A percentile compares a stretch with the other conserved stretches of the same genome.
Conservation (phyloP, 495 filamentous ascomycete genomes). For the Penicillium chermesinum region DNA sequence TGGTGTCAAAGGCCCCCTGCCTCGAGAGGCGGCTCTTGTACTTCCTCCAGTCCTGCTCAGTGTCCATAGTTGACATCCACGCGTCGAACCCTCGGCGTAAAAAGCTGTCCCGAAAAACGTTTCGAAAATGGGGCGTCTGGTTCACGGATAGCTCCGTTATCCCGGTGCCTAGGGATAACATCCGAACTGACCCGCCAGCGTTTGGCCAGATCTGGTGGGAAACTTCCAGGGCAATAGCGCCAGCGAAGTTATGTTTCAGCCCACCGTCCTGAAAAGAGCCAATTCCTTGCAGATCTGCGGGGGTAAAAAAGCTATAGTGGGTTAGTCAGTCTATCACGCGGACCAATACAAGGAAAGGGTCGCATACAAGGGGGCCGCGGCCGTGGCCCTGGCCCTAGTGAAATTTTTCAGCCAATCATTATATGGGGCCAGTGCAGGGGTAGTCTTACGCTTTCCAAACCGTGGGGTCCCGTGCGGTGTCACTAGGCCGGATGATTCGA, state of each 20-base stretch:
- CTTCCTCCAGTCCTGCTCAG: slow-evolving; percentile 13
- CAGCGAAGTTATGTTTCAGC: slow-evolving; percentile 21
- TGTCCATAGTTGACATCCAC: slow-evolving; percentile 23
- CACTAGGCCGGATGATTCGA: slow-evolving; percentile 15
- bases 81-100: slow-evolving; percentile 16
- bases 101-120: slow-evolving; percentile 22
- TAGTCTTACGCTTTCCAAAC: slow-evolving; percentile 21
- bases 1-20: slow-evolving; percentile 3
- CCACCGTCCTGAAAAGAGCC: slow-evolving; percentile 25
- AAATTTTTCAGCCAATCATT: slow-evolving; percentile 3
- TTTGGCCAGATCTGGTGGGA: slow-evolving; percentile 17
- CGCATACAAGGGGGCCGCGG: slow-evolving; percentile 19
- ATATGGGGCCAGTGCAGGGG: too few relatives aligned
- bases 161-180: slow-evolving; percentile 18
- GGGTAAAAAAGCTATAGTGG: slow-evolving; percentile 16
- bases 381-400: slow-evolving; percentile 16
- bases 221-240: slow-evolving; percentile 13
- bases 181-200: slow-evolving; percentile 3
- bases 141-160: neutral
- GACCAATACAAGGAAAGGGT: neutral
- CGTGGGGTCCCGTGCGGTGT: slow-evolving; percentile 14
- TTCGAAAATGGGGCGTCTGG: slow-evolving; percentile 12
- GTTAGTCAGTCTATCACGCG: slow-evolving; percentile 2
- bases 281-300: slow-evolving; percentile 8
- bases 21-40: slow-evolving; percentile 7